Evolutionary conservation across 2,329 filamentous ascomycete genomes (phyloP).

Genomic region (Didymella pomorum): DNA sequence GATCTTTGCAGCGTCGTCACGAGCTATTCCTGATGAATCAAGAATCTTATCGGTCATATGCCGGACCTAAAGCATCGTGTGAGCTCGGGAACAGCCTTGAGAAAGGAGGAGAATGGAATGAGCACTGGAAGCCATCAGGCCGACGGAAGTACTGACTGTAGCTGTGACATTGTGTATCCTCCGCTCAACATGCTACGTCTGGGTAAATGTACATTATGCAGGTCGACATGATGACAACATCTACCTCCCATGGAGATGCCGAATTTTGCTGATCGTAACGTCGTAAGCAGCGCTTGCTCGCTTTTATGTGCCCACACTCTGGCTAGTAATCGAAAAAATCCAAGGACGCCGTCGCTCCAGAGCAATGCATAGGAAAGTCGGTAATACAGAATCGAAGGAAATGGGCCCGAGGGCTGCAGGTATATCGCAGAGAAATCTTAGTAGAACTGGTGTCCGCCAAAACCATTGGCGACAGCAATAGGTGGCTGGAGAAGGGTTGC

Average conservation of each 20-base stretch:
- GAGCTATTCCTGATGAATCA: not conserved
- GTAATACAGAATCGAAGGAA: constrained; percentile 14
- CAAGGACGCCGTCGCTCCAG: constrained; percentile 13
- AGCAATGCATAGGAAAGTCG: constrained; percentile 6
- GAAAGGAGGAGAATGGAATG: too few relatives aligned
- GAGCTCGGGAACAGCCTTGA: not conserved
- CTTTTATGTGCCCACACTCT: constrained; percentile 9
- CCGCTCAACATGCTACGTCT: constrained; percentile 10
- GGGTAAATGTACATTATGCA: constrained; percentile 21
- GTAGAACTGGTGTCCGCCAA: constrained; percentile 34
- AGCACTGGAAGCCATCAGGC: too few relatives aligned
- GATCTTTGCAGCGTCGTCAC: not conserved
- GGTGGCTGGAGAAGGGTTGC: constrained; percentile 33
- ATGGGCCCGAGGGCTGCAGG: not conserved
- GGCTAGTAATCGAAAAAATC: not conserved
- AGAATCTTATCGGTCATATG: not conserved
- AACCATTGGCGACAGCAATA: constrained; percentile 30
- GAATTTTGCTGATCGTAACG: constrained; percentile 12
- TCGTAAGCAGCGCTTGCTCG: constrained; percentile 13
- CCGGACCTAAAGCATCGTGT: not conserved
- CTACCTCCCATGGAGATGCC: constrained; percentile 1
- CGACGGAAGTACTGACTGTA: not conserved
- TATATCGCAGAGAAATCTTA: constrained; percentile 9
- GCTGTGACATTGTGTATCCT: constrained; percentile 16
- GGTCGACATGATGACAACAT: constrained; percentile 5